A percentile compares a stretch with the other conserved stretches of the same genome.
phyloP scores from a whole-genome alignment of 345 rosid genomes.

The Rhizophora mangle region DNA sequence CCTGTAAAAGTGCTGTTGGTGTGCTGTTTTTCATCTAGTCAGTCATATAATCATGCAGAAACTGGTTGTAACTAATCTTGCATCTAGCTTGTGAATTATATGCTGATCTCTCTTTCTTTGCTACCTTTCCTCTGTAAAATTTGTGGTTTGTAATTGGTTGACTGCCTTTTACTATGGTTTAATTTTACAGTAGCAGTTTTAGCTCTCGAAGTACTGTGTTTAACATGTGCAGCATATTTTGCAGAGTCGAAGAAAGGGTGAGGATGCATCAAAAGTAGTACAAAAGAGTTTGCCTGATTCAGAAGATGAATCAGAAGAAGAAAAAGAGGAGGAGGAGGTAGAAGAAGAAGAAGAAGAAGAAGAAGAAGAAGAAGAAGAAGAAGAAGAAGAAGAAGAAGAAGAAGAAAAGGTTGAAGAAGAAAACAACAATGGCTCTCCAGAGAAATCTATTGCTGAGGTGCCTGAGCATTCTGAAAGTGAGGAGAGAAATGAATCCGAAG shows the following conservation, averaged over 20 bases:
- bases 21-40: too few species aligned
- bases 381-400: conserved; percentile 27
- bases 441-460: conserved; percentile 62
- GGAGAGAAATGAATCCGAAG: conserved; percentile 61
- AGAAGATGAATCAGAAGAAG: conserved; percentile 58
- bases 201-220: not conserved
- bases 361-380: conserved; percentile 20
- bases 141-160: too few species aligned
- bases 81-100: too few species aligned
- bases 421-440: conserved; percentile 50
- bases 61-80: too few species aligned
- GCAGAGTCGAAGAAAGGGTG: conserved; percentile 59
- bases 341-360: conserved; percentile 10
- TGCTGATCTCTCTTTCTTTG: too few species aligned
- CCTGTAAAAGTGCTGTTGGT: too few species aligned
- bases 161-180: not conserved
- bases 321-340: conserved; percentile 34
- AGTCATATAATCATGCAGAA: too few species aligned
- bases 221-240: conserved; percentile 10
- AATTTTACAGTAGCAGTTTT: not conserved
- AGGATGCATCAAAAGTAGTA: conserved; percentile 43
- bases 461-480: conserved; percentile 56
- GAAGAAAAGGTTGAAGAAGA: conserved; percentile 47
- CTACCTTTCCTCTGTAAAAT: too few species aligned
- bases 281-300: conserved; percentile 38